Evolutionary conservation across 768 basidiomycete species (phyloP).

Genomic region (Leucogyrophana mollusca): DNA sequence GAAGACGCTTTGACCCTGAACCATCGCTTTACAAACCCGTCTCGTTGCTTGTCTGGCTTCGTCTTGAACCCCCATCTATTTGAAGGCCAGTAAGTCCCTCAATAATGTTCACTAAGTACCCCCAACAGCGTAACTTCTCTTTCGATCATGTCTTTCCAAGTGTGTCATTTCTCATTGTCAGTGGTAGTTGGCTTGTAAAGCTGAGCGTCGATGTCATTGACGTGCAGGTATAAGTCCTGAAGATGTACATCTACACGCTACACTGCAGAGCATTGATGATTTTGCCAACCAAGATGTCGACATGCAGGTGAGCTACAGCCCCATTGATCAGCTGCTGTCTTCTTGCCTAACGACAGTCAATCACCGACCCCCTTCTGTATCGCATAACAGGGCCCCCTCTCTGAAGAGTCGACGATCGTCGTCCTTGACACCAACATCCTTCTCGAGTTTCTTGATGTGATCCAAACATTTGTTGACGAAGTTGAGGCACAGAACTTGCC

Average conservation of each 20-base stretch:
- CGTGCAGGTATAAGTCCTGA: background rate
- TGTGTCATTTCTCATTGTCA: too few species aligned
- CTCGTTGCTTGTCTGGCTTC: too few species aligned
- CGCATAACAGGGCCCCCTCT: conserved; percentile 36
- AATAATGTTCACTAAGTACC: too few species aligned
- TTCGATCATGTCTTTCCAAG: too few species aligned
- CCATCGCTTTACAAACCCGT: too few species aligned
- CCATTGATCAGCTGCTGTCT: background rate
- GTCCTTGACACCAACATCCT: conserved; percentile 83
- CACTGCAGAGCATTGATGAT: conserved; percentile 51
- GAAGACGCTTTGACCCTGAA: too few species aligned
- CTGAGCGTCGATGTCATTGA: too few species aligned
- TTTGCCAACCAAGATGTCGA: conserved; percentile 68
- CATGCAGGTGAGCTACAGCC: conserved; percentile 55
- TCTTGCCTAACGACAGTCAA: background rate
- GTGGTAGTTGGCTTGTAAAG: too few species aligned
- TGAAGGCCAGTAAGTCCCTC: too few species aligned
- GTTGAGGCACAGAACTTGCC: conserved; percentile 48
- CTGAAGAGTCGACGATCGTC: conserved; percentile 45
- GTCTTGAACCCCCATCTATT: too few species aligned
- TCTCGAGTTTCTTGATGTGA: conserved; percentile 60
- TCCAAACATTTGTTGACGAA: conserved; percentile 65
- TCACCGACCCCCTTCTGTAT: background rate
- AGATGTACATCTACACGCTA: conserved; percentile 28
- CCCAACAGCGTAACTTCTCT: too few species aligned